These are phyloP conservation scores for Starmerella bombi DNA, from an alignment of 805 yeast genomes.

Conservation along the genomic window DNA sequence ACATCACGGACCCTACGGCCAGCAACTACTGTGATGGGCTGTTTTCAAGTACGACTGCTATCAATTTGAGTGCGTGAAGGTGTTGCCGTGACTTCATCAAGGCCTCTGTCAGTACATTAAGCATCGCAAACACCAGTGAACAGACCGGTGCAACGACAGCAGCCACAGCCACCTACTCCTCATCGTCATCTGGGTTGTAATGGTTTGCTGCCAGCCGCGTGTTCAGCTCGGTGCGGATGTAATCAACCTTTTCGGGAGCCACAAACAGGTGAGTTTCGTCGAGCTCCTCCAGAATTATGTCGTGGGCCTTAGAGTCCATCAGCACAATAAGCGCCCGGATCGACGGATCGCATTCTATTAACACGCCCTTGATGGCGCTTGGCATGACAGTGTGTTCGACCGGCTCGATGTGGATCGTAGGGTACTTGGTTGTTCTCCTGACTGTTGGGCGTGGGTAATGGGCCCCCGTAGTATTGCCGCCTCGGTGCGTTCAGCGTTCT, in stretches of 20 bases:
- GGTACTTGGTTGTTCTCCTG: neutral
- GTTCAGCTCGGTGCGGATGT: slow-evolving; percentile 65
- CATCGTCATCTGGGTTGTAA: slow-evolving; percentile 61
- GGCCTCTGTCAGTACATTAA: too few species aligned
- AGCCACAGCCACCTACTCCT: too few species aligned
- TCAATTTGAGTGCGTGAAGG: too few species aligned
- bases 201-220: slow-evolving; percentile 66
- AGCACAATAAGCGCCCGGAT: slow-evolving; percentile 73
- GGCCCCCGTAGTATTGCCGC: slow-evolving; percentile 14
- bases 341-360: slow-evolving; percentile 66
- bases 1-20: too few species aligned
- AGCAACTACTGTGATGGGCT: too few species aligned
- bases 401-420: neutral
- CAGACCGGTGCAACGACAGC: too few species aligned
- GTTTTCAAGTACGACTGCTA: too few species aligned
- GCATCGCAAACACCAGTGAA: too few species aligned
- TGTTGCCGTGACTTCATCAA: too few species aligned
- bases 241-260: slow-evolving; percentile 61
- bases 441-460: neutral
- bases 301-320: slow-evolving; percentile 64
- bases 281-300: slow-evolving; percentile 62
- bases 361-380: slow-evolving; percentile 25
- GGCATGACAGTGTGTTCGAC: slow-evolving; percentile 10
- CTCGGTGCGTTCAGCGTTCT: slow-evolving; percentile 12
- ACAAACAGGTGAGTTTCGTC: slow-evolving; percentile 85